These are phyloP conservation scores for Lachnellula subtilissima DNA, from an alignment of 2,329 filamentous ascomycete species.

Conservation along the genomic window DNA sequence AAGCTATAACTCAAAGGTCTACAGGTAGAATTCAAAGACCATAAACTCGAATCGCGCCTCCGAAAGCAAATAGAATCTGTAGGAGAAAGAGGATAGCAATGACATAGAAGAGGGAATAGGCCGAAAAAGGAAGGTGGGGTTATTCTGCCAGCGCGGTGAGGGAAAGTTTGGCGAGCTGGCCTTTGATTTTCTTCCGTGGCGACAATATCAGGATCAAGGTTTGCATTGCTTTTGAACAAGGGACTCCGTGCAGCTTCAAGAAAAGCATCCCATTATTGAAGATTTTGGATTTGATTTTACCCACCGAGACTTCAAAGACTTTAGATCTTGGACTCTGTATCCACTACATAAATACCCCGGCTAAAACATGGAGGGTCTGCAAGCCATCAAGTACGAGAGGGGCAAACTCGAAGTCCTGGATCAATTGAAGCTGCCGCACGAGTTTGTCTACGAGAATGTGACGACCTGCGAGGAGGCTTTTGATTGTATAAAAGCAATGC, in stretches of 20 bases:
- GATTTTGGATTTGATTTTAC: too few species aligned
- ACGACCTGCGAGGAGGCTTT: conserved; percentile 70
- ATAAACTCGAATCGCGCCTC: too few species aligned
- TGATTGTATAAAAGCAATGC: conserved; percentile 77
- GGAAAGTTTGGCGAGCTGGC: background rate
- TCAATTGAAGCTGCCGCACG: conserved; percentile 76
- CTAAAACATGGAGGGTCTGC: conserved; percentile 43
- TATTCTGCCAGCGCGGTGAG: background rate
- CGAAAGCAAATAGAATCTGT: background rate
- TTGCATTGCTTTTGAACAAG: background rate
- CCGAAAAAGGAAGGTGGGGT: background rate
- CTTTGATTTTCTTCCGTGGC: background rate
- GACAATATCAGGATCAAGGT: conserved; percentile 1
- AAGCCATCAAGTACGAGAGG: conserved; percentile 72
- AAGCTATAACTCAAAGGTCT: too few species aligned
- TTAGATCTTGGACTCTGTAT: background rate
- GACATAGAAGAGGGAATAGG: background rate
- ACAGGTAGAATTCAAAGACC: too few species aligned
- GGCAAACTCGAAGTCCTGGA: conserved; percentile 74
- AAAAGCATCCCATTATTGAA: too few species aligned
- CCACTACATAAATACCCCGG: background rate
- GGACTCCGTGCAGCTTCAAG: too few species aligned
- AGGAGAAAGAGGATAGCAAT: background rate
- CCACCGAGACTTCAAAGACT: too few species aligned
- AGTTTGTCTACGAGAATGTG: conserved; percentile 72